These are phyloP conservation scores for Alternaria rosae DNA, from an alignment of 2,329 filamentous ascomycete genomes.

Conservation along the genomic window DNA sequence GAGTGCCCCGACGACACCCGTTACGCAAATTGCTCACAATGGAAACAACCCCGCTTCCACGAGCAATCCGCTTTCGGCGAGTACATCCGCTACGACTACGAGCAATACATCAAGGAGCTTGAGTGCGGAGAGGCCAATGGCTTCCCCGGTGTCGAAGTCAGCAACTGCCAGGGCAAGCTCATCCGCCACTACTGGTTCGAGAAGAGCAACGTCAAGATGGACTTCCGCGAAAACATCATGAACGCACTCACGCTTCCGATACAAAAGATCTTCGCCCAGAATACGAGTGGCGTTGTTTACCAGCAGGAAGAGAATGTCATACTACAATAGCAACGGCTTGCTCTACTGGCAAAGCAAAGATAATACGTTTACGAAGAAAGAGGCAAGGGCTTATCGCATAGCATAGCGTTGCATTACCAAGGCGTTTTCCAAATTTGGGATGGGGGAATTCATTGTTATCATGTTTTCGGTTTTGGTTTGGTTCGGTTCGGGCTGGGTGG, in stretches of 20 bases:
- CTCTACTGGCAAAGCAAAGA: not conserved
- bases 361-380: conserved; percentile 2
- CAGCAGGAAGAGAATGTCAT: conserved; percentile 43
- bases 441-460: not conserved
- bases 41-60: conserved; percentile 49
- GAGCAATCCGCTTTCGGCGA: conserved; percentile 52
- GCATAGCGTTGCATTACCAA: conserved; percentile 35
- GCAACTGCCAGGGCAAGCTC: conserved; percentile 48
- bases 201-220: conserved; percentile 43
- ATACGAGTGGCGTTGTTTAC: conserved; percentile 34
- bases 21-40: conserved; percentile 48
- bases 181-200: conserved; percentile 51
- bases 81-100: conserved; percentile 51
- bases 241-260: conserved; percentile 47
- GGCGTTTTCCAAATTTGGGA: conserved; percentile 23
- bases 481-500: conserved; percentile 1
- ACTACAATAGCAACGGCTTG: not conserved
- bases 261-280: conserved; percentile 45
- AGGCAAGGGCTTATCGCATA: conserved; percentile 16
- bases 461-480: conserved; percentile 6
- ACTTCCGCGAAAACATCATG: conserved; percentile 48
- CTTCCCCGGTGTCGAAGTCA: conserved; percentile 45
- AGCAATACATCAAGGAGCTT: conserved; percentile 48
- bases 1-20: conserved; percentile 47
- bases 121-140: conserved; percentile 50